A percentile compares a stretch with the other conserved stretches of the same genome.
These are phyloP conservation scores for Aspergillus sclerotialis DNA, from an alignment of 2,329 filamentous ascomycete species.

Conservation along the genomic window DNA sequence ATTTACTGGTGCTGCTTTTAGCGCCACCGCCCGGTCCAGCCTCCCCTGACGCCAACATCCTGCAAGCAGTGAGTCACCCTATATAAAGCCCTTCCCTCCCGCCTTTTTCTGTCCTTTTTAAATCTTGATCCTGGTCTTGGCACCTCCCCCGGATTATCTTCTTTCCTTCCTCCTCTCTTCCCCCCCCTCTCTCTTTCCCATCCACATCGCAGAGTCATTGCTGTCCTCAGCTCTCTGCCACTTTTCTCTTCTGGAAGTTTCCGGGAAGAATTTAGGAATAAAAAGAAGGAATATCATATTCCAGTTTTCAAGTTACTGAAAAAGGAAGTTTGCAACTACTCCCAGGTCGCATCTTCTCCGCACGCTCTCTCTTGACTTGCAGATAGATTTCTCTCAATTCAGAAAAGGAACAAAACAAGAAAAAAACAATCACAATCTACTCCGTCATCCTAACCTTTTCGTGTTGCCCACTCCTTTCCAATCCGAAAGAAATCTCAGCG, in stretches of 20 bases:
- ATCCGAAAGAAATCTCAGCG: conserved; percentile 10
- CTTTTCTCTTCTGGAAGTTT: conserved; percentile 7
- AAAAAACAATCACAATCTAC: conserved; percentile 6
- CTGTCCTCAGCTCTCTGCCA: conserved; percentile 8
- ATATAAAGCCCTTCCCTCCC: conserved; percentile 37
- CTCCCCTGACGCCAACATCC: conserved; percentile 26
- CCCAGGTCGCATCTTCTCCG: conserved; percentile 18
- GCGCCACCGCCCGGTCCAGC: conserved; percentile 29
- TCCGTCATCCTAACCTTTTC: neutral
- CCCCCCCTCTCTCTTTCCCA: conserved; percentile 13
- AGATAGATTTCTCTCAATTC: conserved; percentile 20
- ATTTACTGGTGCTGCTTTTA: conserved; percentile 28
- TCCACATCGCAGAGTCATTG: conserved; percentile 11
- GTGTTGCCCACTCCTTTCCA: neutral
- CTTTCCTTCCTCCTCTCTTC: conserved; percentile 18
- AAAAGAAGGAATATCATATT: conserved; percentile 9
- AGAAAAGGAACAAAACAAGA: conserved; percentile 13
- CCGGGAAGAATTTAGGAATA: conserved; percentile 15
- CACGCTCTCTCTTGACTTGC: conserved; percentile 13
- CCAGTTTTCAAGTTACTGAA: conserved; percentile 14
- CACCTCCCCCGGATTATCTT: conserved; percentile 20
- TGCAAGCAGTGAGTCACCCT: conserved; percentile 27
- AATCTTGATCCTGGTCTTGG: conserved; percentile 34
- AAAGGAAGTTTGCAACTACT: conserved; percentile 16
- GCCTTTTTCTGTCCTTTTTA: conserved; percentile 20